phyloP scores from a whole-genome alignment of 805 yeast genomes.

The Tetrapisispora phaffii region DNA sequence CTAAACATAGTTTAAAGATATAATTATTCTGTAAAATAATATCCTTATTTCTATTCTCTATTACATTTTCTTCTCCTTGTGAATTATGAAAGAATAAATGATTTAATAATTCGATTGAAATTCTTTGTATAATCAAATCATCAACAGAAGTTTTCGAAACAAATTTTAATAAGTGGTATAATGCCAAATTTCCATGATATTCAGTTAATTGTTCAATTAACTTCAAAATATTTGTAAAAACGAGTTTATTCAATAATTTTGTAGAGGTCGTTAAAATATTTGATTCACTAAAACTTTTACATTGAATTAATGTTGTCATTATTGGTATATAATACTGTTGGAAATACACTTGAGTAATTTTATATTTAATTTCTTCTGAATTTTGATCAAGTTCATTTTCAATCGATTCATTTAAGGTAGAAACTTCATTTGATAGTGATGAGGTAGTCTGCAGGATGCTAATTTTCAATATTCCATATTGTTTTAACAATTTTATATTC shows the following conservation, averaged over 20 bases:
- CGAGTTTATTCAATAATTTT: constrained; percentile 5
- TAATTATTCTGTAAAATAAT: constrained; percentile 2
- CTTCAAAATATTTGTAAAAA: constrained; percentile 12
- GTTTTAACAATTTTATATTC: constrained; percentile 11
- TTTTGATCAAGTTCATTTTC: background rate
- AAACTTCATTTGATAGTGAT: background rate
- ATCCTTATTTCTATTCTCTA: background rate
- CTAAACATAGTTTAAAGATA: constrained; percentile 7
- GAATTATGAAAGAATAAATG: constrained; percentile 23
- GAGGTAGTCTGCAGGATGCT: constrained; percentile 5
- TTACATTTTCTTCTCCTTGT: background rate
- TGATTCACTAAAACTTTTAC: constrained; percentile 12
- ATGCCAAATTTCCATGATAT: constrained; percentile 30
- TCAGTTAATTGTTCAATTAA: constrained; percentile 30
- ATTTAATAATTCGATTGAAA: constrained; percentile 24
- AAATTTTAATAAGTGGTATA: constrained; percentile 30
- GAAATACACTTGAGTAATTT: constrained; percentile 15
- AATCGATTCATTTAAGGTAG: background rate
- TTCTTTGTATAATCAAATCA: constrained; percentile 29
- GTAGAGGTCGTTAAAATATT: background rate
- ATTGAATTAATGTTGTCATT: constrained; percentile 12
- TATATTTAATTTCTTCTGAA: constrained; percentile 11
- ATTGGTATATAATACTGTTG: constrained; percentile 19
- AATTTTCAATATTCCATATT: constrained; percentile 10
- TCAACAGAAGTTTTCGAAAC: constrained; percentile 25